Conservation (phyloP, 2,329 filamentous ascomycete genomes). For the Cordyceps cicadae region DNA sequence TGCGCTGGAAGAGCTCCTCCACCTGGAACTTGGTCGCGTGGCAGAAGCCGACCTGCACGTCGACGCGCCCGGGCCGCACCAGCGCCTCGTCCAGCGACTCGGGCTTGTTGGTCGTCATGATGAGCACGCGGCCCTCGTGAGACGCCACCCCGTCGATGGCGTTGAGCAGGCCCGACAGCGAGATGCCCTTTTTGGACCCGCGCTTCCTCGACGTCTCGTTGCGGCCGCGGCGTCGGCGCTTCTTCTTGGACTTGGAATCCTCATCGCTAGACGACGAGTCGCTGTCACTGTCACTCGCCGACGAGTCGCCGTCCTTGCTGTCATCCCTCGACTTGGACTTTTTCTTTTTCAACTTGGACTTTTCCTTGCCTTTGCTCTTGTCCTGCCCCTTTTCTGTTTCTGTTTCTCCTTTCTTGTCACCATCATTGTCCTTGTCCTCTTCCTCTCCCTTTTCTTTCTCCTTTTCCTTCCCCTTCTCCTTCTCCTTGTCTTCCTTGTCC, state of each 20-base stretch:
- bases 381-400: constrained; percentile 27
- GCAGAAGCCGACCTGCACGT: constrained; percentile 58
- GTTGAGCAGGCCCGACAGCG: constrained; percentile 71
- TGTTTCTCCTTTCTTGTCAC: not conserved
- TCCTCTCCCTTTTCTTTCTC: not conserved
- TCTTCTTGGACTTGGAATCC: constrained; percentile 13
- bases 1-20: constrained; percentile 49
- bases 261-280: constrained; percentile 15
- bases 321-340: not conserved
- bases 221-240: constrained; percentile 10
- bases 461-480: constrained; percentile 16
- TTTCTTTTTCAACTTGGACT: not conserved
- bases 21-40: constrained; percentile 48
- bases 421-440: constrained; percentile 17
- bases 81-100: constrained; percentile 66
- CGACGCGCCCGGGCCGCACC: constrained; percentile 64
- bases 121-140: constrained; percentile 68
- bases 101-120: constrained; percentile 76
- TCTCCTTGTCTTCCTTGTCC: constrained; percentile 27
- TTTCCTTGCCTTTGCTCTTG: constrained; percentile 4
- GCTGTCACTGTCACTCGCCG: not conserved
- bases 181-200: constrained; percentile 41
- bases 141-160: constrained; percentile 75
- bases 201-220: constrained; percentile 14
- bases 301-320: not conserved